Conservation (phyloP, 352 stramenopile species). For the Globisporangium megalacanthum region DNA sequence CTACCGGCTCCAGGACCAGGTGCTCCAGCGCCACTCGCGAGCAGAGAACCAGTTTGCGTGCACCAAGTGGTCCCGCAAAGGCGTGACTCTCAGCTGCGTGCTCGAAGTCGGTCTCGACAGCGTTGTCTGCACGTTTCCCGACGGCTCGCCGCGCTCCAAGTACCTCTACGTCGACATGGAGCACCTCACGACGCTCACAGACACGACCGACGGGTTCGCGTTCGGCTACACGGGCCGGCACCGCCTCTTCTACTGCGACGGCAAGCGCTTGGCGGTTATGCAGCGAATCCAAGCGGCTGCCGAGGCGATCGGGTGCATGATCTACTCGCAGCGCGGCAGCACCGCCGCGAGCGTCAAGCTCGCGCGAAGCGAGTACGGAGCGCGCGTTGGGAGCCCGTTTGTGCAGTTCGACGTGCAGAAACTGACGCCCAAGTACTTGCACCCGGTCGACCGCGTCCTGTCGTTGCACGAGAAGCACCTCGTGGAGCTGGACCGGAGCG, state of each 20-base stretch:
- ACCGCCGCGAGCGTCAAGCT: conserved; percentile 40
- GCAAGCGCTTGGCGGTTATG: conserved; percentile 41
- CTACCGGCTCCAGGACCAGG: conserved; percentile 61
- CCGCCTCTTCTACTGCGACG: conserved; percentile 66
- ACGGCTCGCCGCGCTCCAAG: conserved; percentile 52
- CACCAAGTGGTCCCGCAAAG: conserved; percentile 58
- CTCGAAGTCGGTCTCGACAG: conserved; percentile 62
- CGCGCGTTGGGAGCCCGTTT: conserved; percentile 45
- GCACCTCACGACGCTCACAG: conserved; percentile 48
- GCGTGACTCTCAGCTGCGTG: conserved; percentile 30
- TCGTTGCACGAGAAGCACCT: conserved; percentile 68
- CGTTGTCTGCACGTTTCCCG: conserved; percentile 31
- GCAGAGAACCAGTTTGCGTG: conserved; percentile 45
- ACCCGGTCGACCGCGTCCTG: conserved; percentile 41
- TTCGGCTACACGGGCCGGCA: conserved; percentile 62
- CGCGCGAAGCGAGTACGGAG: conserved; percentile 37
- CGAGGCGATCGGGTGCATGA: conserved; percentile 45
- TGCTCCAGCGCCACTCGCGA: conserved; percentile 23
- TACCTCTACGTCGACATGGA: conserved; percentile 82
- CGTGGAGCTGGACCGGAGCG: conserved; percentile 52
- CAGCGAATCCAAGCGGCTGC: conserved; percentile 50
- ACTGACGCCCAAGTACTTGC: conserved; percentile 53
- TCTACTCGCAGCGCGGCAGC: conserved; percentile 30
- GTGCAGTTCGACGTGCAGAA: conserved; percentile 73
- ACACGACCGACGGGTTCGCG: conserved; percentile 55